Base-by-base conservation (phyloP, 495 filamentous ascomycete genomes). In the Aspergillus biplanus region DNA sequence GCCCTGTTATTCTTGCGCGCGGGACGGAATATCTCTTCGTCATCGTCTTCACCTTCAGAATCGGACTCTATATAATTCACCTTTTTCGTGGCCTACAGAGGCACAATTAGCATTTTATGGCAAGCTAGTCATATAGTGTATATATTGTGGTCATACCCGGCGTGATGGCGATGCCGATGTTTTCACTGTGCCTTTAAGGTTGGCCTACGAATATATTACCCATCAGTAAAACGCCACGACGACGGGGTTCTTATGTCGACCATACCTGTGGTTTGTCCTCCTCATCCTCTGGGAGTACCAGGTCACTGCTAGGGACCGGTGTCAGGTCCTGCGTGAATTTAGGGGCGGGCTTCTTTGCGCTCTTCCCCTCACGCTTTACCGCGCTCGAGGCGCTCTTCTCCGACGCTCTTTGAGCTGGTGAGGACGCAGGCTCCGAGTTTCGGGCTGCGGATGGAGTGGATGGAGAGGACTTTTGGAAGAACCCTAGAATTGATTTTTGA, bases 251-350 rank as follows among this genome's bases (percentile, higher is more conserved):
- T 8, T 6, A 34, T 39, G 16, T 31, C 0, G 0, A 42, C 5
- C 58, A 66, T 58, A 74, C 72, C 70, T 73, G 76, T 9, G 63
- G 52, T 37, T 48, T 58, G 54, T 56, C 67, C 33, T 69, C 65
- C 32, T 72, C 68, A 27, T 80, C 78, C 0, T 81, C 74, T 11
- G 73, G 69, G 5, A 75, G 64, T 5, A 71, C 66, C 21, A 85
- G 77, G 71, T 93, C 92, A 72, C 91, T 95, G 76, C 90, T 96
- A 4, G 92, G 89, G 2, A 89, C 84, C n/a, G 92, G 91, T 0
- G 90, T 92, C 72, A 87, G 69, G 64, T 80, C 83, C 67, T 80
- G 75, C 11, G 70, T 71, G 49, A 78, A 77, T 73, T 74, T 73
- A 8, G 77, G 73, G 70, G 70, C 79, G 52, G 72, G 76, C 48